Conservation (phyloP, 805 yeast species). For the Metschnikowia gruessii region DNA sequence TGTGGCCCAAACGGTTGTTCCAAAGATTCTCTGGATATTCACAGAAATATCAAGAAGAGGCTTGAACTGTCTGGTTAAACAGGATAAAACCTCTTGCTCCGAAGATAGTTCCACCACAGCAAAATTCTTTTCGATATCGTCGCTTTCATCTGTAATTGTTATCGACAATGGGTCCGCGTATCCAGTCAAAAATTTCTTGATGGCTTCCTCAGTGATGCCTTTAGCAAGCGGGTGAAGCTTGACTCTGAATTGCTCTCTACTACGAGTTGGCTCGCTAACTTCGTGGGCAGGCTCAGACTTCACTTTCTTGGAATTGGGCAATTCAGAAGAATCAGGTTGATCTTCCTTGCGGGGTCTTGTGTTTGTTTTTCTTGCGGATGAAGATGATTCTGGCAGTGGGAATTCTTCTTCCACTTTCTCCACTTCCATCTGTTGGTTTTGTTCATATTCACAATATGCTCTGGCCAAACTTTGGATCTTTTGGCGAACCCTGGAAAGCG, state of each 20-base stretch:
- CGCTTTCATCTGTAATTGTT: constrained; percentile 12
- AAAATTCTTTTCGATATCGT: constrained; percentile 12
- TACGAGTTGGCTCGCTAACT: constrained; percentile 30
- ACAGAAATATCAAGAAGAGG: constrained; percentile 42
- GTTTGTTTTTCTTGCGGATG: neutral
- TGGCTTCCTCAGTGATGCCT: constrained; percentile 34
- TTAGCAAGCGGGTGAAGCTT: constrained; percentile 50
- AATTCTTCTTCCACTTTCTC: neutral
- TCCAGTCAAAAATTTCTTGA: constrained; percentile 48
- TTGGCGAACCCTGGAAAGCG: neutral
- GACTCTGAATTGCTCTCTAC: constrained; percentile 59
- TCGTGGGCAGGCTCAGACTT: neutral
- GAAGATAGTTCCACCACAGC: constrained; percentile 60
- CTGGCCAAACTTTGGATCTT: neutral
- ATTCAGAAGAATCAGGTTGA: neutral
- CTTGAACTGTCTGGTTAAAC: constrained; percentile 59
- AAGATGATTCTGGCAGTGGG: neutral
- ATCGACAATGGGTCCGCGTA: constrained; percentile 56
- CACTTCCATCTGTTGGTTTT: neutral
- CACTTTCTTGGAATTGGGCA: neutral
- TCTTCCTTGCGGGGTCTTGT: neutral
- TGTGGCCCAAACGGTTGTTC: constrained; percentile 66
- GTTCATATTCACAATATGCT: neutral
- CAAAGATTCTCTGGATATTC: constrained; percentile 41
- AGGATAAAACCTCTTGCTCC: constrained; percentile 49